phyloP scores from a whole-genome alignment of 495 filamentous ascomycete genomes.

The Xylaria telfairii region DNA sequence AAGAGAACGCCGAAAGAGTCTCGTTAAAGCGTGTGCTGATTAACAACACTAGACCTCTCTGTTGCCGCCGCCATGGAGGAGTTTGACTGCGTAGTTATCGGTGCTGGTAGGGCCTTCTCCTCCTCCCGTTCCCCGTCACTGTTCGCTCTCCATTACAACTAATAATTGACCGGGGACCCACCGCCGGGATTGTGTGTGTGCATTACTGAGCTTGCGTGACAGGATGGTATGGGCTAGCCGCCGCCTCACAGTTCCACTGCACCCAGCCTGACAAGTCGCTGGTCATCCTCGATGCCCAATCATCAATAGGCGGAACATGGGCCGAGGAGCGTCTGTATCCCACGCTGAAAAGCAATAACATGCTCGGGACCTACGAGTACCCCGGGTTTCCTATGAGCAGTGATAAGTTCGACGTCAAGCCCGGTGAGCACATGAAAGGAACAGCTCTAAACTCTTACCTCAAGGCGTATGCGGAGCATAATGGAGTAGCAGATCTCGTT shows the following conservation, averaged over 20 bases:
- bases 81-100: slow-evolving; percentile 50
- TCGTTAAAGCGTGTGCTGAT: not conserved
- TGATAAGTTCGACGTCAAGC: slow-evolving; percentile 62
- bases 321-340: slow-evolving; percentile 66
- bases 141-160: not conserved
- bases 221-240: slow-evolving; percentile 51
- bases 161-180: not conserved
- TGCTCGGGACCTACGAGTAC: slow-evolving; percentile 71
- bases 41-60: not conserved
- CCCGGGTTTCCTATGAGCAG: slow-evolving; percentile 75
- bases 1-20: not conserved
- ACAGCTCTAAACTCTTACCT: slow-evolving; percentile 70
- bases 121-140: not conserved
- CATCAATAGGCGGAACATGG: slow-evolving; percentile 72
- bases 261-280: slow-evolving; percentile 45
- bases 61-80: slow-evolving; percentile 45
- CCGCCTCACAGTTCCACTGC: slow-evolving; percentile 49
- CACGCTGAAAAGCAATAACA: slow-evolving; percentile 66
- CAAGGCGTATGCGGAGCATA: slow-evolving; percentile 64
- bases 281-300: slow-evolving; percentile 45
- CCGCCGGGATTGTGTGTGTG: not conserved
- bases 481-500: slow-evolving; percentile 60
- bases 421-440: slow-evolving; percentile 73
- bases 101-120: slow-evolving; percentile 44
- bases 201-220: slow-evolving; percentile 7